Conservation (phyloP, 2,329 filamentous ascomycete species). For the Lachnellula cervina region DNA sequence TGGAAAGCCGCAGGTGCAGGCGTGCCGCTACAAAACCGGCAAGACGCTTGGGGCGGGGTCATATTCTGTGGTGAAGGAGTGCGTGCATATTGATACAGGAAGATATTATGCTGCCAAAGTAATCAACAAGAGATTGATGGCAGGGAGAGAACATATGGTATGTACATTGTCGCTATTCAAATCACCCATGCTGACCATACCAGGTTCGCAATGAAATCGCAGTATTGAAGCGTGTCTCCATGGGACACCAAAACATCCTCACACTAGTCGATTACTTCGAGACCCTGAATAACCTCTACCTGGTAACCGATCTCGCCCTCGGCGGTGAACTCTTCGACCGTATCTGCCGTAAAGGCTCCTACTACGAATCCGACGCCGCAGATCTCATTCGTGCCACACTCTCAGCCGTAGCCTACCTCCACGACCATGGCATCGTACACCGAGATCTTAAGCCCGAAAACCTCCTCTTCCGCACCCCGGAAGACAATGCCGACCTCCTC, state of each 20-base stretch:
- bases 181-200: conserved; percentile 4
- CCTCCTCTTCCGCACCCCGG: conserved; percentile 89
- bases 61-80: conserved; percentile 98
- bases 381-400: conserved; percentile 92
- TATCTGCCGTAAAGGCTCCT: conserved; percentile 96
- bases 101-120: conserved; percentile 98
- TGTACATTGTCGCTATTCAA: conserved; percentile 20
- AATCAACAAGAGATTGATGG: conserved; percentile 98
- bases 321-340: conserved; percentile 97
- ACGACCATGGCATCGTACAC: conserved; percentile 98
- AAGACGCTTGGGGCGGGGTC: conserved; percentile 96
- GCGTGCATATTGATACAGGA: conserved; percentile 95
- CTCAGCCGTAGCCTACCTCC: conserved; percentile 95
- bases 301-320: conserved; percentile 93
- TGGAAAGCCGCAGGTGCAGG: conserved; percentile 56
- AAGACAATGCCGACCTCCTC: conserved; percentile 93
- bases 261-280: conserved; percentile 99
- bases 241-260: conserved; percentile 97
- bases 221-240: conserved; percentile 94
- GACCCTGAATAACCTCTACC: conserved; percentile 98
- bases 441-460: conserved; percentile 98
- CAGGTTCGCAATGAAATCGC: conserved; percentile 97
- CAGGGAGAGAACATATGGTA: conserved; percentile 97
- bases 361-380: conserved; percentile 95
- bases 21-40: conserved; percentile 96